Evolutionary conservation across 805 yeast species (phyloP).

Genomic region (Teunomyces stri): DNA sequence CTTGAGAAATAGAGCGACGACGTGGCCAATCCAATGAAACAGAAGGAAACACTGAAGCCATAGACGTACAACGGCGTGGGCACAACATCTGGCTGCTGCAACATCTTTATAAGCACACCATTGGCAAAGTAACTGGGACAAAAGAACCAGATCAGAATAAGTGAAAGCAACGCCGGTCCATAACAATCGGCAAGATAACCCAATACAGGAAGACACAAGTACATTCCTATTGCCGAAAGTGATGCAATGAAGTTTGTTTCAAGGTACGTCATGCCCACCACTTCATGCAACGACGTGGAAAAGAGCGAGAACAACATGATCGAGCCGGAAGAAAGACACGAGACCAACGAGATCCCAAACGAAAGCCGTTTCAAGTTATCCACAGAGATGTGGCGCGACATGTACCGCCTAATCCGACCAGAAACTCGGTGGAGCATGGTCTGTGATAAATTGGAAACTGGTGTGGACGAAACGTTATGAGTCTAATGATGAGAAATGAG

Average conservation of each 20-base stretch:
- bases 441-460: neutral
- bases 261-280: constrained; percentile 62
- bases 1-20: constrained; percentile 70
- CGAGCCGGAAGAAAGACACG: constrained; percentile 80
- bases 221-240: constrained; percentile 75
- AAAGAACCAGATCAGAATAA: constrained; percentile 58
- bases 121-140: constrained; percentile 63
- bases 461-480: constrained; percentile 1
- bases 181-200: constrained; percentile 84
- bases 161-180: constrained; percentile 72
- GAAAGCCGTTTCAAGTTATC: constrained; percentile 47
- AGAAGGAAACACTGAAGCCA: constrained; percentile 48
- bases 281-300: constrained; percentile 61
- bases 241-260: constrained; percentile 71
- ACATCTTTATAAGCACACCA: constrained; percentile 16
- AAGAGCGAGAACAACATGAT: constrained; percentile 79
- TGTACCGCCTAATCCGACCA: constrained; percentile 44
- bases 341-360: constrained; percentile 53
- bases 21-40: constrained; percentile 67
- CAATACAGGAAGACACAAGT: constrained; percentile 74
- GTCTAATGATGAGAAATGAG: neutral
- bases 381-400: constrained; percentile 43
- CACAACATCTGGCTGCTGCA: constrained; percentile 1
- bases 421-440: constrained; percentile 21
- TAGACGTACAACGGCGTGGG: constrained; percentile 12